Percentiles rank a stretch among this genome's conserved stretches.
phyloP scores from a whole-genome alignment of 208 protist genomes.

The Crithidia expoeki region DNA sequence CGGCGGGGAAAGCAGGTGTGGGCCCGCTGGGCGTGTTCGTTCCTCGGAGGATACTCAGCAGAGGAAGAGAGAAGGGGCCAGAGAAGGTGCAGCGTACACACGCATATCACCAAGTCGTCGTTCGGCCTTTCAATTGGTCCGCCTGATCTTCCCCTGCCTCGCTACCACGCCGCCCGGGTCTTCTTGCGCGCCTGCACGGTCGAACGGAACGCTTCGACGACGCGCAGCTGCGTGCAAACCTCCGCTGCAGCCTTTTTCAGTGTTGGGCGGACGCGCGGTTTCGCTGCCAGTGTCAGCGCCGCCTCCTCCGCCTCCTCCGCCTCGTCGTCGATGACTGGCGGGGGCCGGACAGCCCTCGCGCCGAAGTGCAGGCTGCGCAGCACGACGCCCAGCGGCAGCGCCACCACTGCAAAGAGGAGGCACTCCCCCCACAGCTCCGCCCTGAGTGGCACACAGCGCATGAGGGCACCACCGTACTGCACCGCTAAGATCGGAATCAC shows the following conservation, averaged over 20 bases:
- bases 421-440: slow-evolving; percentile 63
- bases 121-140: not conserved
- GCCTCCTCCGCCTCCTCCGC: slow-evolving; percentile 23
- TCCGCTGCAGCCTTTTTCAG: slow-evolving; percentile 30
- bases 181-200: slow-evolving; percentile 17
- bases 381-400: slow-evolving; percentile 53
- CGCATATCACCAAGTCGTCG: not conserved
- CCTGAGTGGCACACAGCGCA: slow-evolving; percentile 79
- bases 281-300: slow-evolving; percentile 15
- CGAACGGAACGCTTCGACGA: slow-evolving; percentile 34
- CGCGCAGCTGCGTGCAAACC: slow-evolving; percentile 43
- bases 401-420: slow-evolving; percentile 44
- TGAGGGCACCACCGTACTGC: slow-evolving; percentile 78
- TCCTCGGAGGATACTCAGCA: too few species aligned
- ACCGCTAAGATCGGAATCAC: slow-evolving; percentile 70
- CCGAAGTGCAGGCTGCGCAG: slow-evolving; percentile 31
- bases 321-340: slow-evolving; percentile 32
- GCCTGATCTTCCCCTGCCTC: not conserved
- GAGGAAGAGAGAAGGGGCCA: not conserved
- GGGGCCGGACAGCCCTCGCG: slow-evolving; percentile 26
- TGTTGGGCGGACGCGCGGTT: slow-evolving; percentile 26
- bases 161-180: not conserved
- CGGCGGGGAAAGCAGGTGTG: not conserved
- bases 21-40: too few species aligned
- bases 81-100: slow-evolving; percentile 4